A percentile compares a stretch with the other conserved stretches of the same genome.
Conservation (phyloP, 106 monocot species). For the Alisma plantagoaquatica region DNA sequence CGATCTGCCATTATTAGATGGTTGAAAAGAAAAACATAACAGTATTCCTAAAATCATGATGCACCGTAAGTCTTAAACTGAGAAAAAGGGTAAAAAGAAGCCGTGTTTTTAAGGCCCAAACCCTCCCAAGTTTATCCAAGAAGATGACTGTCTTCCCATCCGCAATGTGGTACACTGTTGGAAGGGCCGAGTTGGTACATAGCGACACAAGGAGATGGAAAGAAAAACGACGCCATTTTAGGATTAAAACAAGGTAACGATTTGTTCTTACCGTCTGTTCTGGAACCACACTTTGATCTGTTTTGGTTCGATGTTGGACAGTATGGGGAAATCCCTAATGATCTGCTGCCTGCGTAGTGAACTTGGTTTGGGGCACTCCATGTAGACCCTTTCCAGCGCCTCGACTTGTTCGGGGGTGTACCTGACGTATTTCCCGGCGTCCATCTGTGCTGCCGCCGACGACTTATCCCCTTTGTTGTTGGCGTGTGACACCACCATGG, state of each 20-base stretch:
- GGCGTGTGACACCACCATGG: slow-evolving; percentile 21
- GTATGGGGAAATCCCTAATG: slow-evolving; percentile 52
- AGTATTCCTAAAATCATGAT: too few species aligned
- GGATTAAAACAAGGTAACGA: background rate
- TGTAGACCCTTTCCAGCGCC: slow-evolving; percentile 84
- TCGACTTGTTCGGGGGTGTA: slow-evolving; percentile 95
- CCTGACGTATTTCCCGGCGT: slow-evolving; percentile 80
- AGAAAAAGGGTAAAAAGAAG: background rate
- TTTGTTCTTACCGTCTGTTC: slow-evolving; percentile 36
- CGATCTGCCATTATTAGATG: too few species aligned
- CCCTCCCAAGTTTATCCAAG: background rate
- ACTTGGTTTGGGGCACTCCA: too few species aligned
- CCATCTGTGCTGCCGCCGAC: slow-evolving; percentile 18
- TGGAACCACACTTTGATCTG: slow-evolving; percentile 82
- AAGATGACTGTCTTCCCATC: background rate
- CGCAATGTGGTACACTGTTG: too few species aligned
- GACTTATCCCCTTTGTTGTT: slow-evolving; percentile 2
- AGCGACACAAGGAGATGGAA: background rate
- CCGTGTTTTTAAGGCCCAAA: too few species aligned
- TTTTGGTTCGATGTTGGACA: slow-evolving; percentile 54
- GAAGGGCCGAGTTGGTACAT: background rate
- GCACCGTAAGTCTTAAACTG: too few species aligned
- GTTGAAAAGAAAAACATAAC: too few species aligned
- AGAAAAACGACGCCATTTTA: too few species aligned
- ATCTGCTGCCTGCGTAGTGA: slow-evolving; percentile 61